Evolutionary conservation across 805 yeast species (phyloP).

Genomic region (Yamadazyma paraphyllophila): DNA sequence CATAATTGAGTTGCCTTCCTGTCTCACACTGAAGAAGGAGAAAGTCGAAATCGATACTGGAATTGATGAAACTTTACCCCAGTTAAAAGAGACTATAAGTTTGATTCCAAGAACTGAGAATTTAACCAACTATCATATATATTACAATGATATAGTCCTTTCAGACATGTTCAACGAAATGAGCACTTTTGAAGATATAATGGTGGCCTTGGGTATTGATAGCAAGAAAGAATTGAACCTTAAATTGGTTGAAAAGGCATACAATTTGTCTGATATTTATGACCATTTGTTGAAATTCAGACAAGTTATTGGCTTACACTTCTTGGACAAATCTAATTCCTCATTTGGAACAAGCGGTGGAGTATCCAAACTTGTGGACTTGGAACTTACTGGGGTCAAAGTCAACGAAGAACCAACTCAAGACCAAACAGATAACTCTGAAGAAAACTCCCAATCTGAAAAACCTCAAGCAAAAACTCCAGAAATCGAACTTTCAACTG

Average conservation of each 20-base stretch:
- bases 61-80: conserved; percentile 49
- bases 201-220: conserved; percentile 18
- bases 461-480: no score
- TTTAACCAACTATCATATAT: conserved; percentile 58
- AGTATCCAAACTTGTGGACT: conserved; percentile 43
- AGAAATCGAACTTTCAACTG: conserved; percentile 1
- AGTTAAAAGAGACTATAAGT: conserved; percentile 57
- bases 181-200: conserved; percentile 23
- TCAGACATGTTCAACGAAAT: conserved; percentile 28
- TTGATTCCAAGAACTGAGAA: conserved; percentile 56
- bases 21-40: conserved; percentile 11
- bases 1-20: conserved; percentile 8
- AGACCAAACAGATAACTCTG: conserved; percentile 9
- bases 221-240: conserved; percentile 36
- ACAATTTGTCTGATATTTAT: conserved; percentile 58
- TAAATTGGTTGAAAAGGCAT: conserved; percentile 51
- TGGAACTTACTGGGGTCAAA: conserved; percentile 37
- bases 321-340: conserved; percentile 42
- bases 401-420: conserved; percentile 12
- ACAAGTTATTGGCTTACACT: conserved; percentile 55
- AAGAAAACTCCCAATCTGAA: no score
- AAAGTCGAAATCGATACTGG: conserved; percentile 27
- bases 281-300: conserved; percentile 64
- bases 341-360: conserved; percentile 48
- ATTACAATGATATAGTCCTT: conserved; percentile 31